Conservation (phyloP, 345 rosid species). For the Anacardium occidentale region DNA sequence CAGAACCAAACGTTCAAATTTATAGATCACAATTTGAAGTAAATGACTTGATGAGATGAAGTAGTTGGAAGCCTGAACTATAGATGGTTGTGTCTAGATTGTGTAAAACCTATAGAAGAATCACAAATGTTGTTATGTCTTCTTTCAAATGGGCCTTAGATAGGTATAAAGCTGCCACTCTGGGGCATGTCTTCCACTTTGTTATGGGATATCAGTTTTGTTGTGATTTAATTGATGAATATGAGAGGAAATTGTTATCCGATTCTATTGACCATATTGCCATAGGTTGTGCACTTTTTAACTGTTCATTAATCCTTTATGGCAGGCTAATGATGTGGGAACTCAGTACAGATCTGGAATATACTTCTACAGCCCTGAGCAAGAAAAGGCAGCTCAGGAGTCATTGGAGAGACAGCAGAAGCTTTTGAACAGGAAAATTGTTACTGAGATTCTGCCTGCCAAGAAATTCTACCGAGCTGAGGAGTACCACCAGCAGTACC, state of each 20-base stretch:
- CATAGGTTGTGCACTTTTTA: not conserved
- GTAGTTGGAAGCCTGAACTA: too few species aligned
- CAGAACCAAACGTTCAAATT: not conserved
- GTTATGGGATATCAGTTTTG: not conserved
- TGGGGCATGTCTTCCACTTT: not conserved
- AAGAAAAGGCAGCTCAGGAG: conserved; percentile 71
- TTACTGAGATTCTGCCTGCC: conserved; percentile 84
- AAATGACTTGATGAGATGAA: not conserved
- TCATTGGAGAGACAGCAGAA: conserved; percentile 67
- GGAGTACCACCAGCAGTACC: conserved; percentile 91
- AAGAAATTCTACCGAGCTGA: conserved; percentile 91
- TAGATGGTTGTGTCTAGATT: too few species aligned
- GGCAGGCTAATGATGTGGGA: conserved; percentile 93
- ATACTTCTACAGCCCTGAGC: conserved; percentile 74
- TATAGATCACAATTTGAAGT: not conserved
- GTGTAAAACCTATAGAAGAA: not conserved
- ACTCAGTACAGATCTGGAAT: conserved; percentile 90
- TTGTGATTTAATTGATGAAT: not conserved
- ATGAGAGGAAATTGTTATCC: not conserved
- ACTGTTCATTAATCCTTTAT: not conserved
- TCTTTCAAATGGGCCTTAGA: too few species aligned
- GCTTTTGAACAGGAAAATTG: conserved; percentile 58
- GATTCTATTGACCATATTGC: not conserved
- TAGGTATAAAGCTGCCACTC: too few species aligned
- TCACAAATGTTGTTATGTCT: not conserved